Conservation (phyloP, 2,329 filamentous ascomycete species). For the Aspergillus latus region DNA sequence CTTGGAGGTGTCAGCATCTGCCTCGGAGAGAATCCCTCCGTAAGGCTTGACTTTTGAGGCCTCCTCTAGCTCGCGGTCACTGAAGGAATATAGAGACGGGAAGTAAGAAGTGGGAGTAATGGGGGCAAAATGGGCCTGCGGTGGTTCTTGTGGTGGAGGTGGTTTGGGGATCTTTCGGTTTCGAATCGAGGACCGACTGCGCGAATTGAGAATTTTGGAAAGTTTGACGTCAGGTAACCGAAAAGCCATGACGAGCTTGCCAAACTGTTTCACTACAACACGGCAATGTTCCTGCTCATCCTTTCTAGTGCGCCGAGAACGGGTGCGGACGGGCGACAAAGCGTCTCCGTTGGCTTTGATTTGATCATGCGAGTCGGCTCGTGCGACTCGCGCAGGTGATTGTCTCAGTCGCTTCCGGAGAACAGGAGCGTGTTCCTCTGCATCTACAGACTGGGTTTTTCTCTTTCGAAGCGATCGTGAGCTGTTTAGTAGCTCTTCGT, state of each 20-base stretch:
- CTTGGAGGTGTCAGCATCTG: constrained; percentile 85
- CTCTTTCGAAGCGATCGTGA: constrained; percentile 78
- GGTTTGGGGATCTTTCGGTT: constrained; percentile 47
- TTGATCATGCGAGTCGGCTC: constrained; percentile 22
- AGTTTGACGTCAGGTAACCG: constrained; percentile 59
- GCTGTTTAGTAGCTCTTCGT: constrained; percentile 72
- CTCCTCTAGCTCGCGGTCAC: constrained; percentile 86
- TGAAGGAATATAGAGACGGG: constrained; percentile 83
- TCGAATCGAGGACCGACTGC: constrained; percentile 60
- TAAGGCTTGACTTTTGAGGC: constrained; percentile 87
- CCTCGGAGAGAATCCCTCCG: constrained; percentile 84
- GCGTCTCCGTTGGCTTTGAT: constrained; percentile 22
- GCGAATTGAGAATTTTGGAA: constrained; percentile 59
- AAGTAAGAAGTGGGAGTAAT: constrained; percentile 64
- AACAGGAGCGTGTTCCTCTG: constrained; percentile 47
- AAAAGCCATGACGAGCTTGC: constrained; percentile 59
- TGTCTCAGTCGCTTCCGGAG: constrained; percentile 52
- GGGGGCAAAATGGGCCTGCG: constrained; percentile 59
- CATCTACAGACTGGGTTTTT: constrained; percentile 71
- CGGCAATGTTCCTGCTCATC: constrained; percentile 42
- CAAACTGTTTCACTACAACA: constrained; percentile 41
- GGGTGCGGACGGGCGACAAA: constrained; percentile 41
- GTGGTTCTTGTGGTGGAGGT: constrained; percentile 42
- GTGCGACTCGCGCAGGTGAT: constrained; percentile 28
- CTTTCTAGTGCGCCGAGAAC: constrained; percentile 58